phyloP scores from a whole-genome alignment of 768 basidiomycete genomes.

The Lentinula guzmanii region DNA sequence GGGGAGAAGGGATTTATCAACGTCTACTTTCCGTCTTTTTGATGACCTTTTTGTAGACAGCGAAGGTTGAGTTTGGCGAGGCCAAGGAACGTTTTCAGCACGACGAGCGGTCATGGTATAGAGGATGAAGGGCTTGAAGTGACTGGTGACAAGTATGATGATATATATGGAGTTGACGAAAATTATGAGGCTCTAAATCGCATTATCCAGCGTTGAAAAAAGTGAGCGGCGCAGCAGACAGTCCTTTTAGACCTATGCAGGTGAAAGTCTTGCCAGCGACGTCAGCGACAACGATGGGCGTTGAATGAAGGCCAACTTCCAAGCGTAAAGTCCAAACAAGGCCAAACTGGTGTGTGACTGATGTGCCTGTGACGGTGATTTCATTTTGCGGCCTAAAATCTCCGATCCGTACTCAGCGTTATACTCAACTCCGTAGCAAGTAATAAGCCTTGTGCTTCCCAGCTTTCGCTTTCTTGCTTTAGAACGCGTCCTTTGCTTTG shows the following conservation, averaged over 20 bases:
- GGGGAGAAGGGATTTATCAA: slow-evolving; percentile 9
- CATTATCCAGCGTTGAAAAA: slow-evolving; percentile 21
- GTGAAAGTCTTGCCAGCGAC: background rate
- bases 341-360: background rate
- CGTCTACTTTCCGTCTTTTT: slow-evolving; percentile 24
- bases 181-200: slow-evolving; percentile 20
- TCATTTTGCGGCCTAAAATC: background rate
- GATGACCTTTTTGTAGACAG: slow-evolving; percentile 14
- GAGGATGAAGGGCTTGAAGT: slow-evolving; percentile 15
- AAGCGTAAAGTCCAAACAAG: background rate
- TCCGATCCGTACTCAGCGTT: background rate
- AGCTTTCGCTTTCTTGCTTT: background rate
- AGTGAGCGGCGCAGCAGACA: background rate
- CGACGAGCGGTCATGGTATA: slow-evolving; percentile 31
- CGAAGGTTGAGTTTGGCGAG: slow-evolving; percentile 28
- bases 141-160: slow-evolving; percentile 14
- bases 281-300: slow-evolving; percentile 18
- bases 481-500: background rate
- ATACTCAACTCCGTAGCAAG: background rate
- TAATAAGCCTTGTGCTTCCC: background rate
- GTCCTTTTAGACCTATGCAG: slow-evolving; percentile 13
- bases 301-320: background rate
- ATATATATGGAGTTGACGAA: slow-evolving; percentile 10
- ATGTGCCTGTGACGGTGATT: background rate
- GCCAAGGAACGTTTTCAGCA: slow-evolving; percentile 35